Base-by-base conservation (phyloP, 208 protist species). In the Histomonas meleagridis region DNA sequence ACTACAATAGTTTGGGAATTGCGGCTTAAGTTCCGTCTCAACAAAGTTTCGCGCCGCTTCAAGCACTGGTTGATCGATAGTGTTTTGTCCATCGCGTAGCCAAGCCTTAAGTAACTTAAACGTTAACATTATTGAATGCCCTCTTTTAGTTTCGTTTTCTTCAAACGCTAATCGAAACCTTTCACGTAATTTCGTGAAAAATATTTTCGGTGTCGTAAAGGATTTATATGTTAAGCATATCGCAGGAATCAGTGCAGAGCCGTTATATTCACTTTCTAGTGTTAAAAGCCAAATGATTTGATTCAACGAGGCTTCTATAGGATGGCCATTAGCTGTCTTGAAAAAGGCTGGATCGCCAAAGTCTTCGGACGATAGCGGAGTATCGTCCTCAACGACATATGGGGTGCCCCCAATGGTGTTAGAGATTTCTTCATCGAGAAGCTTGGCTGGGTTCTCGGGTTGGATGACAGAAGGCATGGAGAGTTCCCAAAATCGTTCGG, bases 401-500 rank as follows among this genome's bases (percentile, higher is more conserved):
- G 76, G 76, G 18, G 38, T 55, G 2, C 76, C 76, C 1, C 76
- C 76, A 26, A 86, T 86, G 16, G 26, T 35, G 0, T 9, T 86
- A 1, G 76, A 86, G 5, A 86, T 86, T 86, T 51, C 76, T 46
- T 86, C 26, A 55, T 86, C 76, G 38, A 86, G 43, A 32, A 55
- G 35, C 32, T 86, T 86, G 10, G n/a, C 16, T 21, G 40, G 23
- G 38, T 86, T 26, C 55, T 86, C 46, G 5, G 9, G 16, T 38
- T 55, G 18, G 21, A 28, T 18, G 26, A 46, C 46, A 51, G 46
- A 55, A 55, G 46, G 46, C 18, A 55, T 43, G 2, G 76, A 86
- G 7, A 86, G 46, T 55, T 86, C 76, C 76, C 76, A 86, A 49
- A 86, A 86, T 86, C 38, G 23, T 55, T 86, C 76, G 2, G 46